Percentiles rank a stretch among this genome's conserved stretches.
Conservation (phyloP, 345 rosid genomes). For the Citrus hindsii region DNA sequence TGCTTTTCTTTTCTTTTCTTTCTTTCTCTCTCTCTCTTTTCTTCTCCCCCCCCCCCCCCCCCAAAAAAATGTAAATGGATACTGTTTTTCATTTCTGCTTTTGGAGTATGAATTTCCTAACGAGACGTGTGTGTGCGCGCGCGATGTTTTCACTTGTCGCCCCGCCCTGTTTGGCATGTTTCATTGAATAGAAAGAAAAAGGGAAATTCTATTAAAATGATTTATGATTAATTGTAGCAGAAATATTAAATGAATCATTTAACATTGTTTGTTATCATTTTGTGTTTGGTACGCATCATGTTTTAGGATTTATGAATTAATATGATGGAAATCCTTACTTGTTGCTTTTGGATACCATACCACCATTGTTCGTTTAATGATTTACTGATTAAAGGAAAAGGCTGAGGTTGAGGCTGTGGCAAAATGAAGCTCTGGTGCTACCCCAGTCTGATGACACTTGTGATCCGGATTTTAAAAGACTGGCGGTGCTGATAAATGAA, state of each 20-base stretch:
- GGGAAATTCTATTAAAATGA: neutral
- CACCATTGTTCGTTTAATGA: neutral
- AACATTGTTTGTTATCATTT: neutral
- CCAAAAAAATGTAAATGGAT: neutral
- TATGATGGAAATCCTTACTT: too few species aligned
- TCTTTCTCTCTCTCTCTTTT: too few species aligned
- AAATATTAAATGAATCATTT: neutral
- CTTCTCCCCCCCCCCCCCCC: accelerated
- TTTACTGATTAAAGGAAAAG: too few species aligned
- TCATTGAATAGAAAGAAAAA: neutral
- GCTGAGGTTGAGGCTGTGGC: too few species aligned
- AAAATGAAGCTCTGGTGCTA: too few species aligned
- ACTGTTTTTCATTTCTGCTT: neutral
- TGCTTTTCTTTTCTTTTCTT: neutral
- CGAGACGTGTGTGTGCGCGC: too few species aligned
- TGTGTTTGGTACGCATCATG: neutral
- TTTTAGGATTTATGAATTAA: too few species aligned
- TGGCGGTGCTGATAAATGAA: too few species aligned
- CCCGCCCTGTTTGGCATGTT: neutral
- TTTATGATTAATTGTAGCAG: neutral
- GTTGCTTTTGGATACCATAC: neutral
- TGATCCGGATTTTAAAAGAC: too few species aligned
- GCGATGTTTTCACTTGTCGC: neutral
- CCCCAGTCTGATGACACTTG: too few species aligned
- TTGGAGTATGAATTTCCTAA: neutral